Conservation (phyloP, 1,284 basidiomycete species). For the Ceratobasidium sp. region DNA sequence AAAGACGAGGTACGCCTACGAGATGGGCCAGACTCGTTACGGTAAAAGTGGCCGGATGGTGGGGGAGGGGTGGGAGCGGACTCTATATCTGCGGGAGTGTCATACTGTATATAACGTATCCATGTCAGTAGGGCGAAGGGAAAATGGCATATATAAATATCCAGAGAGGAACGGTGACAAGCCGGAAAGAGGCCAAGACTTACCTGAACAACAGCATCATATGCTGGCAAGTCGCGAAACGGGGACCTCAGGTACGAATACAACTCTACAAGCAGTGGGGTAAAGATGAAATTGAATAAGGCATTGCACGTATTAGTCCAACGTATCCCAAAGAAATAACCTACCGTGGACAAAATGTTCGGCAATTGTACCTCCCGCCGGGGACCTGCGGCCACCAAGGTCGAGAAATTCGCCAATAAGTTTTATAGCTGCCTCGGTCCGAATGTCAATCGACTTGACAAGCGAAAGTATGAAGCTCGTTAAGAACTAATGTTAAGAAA, state of each 20-base stretch:
- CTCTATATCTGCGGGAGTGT: slow-evolving; percentile 15
- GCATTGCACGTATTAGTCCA: too few relatives aligned
- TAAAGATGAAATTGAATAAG: too few relatives aligned
- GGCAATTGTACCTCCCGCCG: slow-evolving; percentile 70
- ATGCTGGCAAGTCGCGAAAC: slow-evolving; percentile 80
- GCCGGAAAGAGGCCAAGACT: slow-evolving; percentile 51
- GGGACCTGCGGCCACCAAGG: slow-evolving; percentile 63
- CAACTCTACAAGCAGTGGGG: slow-evolving; percentile 68
- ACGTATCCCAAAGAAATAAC: slow-evolving; percentile 52
- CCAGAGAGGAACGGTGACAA: slow-evolving; percentile 54
- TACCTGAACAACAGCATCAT: slow-evolving; percentile 86
- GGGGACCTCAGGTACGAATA: slow-evolving; percentile 88
- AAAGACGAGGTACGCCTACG: background rate
- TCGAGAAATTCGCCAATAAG: slow-evolving; percentile 87
- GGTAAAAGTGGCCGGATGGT: background rate
- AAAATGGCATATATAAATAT: slow-evolving; percentile 61
- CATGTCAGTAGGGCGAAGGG: slow-evolving; percentile 55
- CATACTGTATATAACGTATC: slow-evolving; percentile 6
- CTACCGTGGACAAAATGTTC: slow-evolving; percentile 91
- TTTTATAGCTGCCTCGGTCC: slow-evolving; percentile 85
- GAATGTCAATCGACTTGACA: slow-evolving; percentile 89
- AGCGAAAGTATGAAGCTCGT: slow-evolving; percentile 82
- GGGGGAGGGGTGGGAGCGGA: background rate
- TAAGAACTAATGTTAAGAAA: slow-evolving; percentile 57
- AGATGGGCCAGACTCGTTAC: slow-evolving; percentile 1